phyloP scores from a whole-genome alignment of 2,329 filamentous ascomycete genomes.

The Lecanicillium sp. region DNA sequence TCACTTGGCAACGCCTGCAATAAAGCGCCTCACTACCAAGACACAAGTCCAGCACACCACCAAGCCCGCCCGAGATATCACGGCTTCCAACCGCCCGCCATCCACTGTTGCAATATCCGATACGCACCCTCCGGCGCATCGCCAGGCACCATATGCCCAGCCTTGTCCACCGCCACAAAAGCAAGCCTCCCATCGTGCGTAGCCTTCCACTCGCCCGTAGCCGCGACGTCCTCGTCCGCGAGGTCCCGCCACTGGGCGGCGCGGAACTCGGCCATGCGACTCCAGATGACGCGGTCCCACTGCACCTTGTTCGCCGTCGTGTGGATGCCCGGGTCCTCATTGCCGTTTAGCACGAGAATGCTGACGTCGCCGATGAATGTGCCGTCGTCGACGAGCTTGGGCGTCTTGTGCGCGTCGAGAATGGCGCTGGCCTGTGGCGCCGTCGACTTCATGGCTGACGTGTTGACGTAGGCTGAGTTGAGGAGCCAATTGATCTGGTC shows the following conservation, averaged over 20 bases:
- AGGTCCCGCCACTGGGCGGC: constrained; percentile 17
- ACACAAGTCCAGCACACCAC: no score
- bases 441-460: constrained; percentile 5
- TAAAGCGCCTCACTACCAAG: no score
- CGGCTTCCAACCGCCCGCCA: constrained; percentile 8
- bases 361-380: constrained; percentile 11
- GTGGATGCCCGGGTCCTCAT: constrained; percentile 14
- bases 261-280: constrained; percentile 33
- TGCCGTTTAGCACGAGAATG: constrained; percentile 16
- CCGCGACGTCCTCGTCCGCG: constrained; percentile 4
- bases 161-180: constrained; percentile 14
- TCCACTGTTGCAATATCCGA: constrained; percentile 14
- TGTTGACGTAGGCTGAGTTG: constrained; percentile 47
- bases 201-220: constrained; percentile 13
- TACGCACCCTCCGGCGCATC: constrained; percentile 15
- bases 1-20: no score
- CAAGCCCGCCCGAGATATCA: no score
- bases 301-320: constrained; percentile 23
- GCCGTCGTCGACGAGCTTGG: constrained; percentile 1
- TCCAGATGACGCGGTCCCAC: constrained; percentile 33
- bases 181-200: constrained; percentile 12
- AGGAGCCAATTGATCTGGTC: constrained; percentile 91
- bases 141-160: constrained; percentile 15
- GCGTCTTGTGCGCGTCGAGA: constrained; percentile 11
- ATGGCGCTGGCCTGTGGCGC: constrained; percentile 9